Percentiles rank a stretch among this genome's conserved stretches.
phyloP scores from a whole-genome alignment of 1,139 yeast genomes.

The Wickerhamomyces sp. region DNA sequence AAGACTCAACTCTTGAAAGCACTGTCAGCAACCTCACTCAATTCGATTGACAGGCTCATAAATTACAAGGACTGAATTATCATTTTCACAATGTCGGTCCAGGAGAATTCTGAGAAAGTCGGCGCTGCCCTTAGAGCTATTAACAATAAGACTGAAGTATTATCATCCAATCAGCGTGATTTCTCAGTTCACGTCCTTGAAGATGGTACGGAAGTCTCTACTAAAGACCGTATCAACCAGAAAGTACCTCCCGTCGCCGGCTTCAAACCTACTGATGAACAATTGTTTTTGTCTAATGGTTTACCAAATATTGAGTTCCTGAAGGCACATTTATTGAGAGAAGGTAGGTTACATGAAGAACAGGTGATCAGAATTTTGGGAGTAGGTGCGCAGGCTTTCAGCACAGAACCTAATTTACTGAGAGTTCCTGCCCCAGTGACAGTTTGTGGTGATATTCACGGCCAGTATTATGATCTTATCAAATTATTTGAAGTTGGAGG shows the following conservation, averaged over 20 bases:
- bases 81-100: constrained; percentile 24
- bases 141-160: constrained; percentile 37
- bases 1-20: not conserved
- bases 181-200: constrained; percentile 57
- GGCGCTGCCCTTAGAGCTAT: constrained; percentile 77
- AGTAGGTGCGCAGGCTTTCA: constrained; percentile 64
- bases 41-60: too few species aligned
- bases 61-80: too few species aligned
- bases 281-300: constrained; percentile 60
- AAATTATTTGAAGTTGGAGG: constrained; percentile 95
- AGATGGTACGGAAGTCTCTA: constrained; percentile 62
- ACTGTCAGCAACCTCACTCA: too few species aligned
- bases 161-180: constrained; percentile 29
- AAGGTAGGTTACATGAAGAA: constrained; percentile 71
- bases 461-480: constrained; percentile 88
- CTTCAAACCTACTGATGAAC: constrained; percentile 58
- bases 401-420: constrained; percentile 73
- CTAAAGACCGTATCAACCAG: constrained; percentile 64
- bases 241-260: constrained; percentile 69
- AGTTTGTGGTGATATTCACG: constrained; percentile 95
- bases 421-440: constrained; percentile 91
- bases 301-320: constrained; percentile 72
- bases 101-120: constrained; percentile 52
- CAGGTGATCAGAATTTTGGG: constrained; percentile 70
- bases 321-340: constrained; percentile 68